These are phyloP conservation scores for Penicillium paxilli DNA, from an alignment of 495 filamentous ascomycete species.

Conservation along the genomic window DNA sequence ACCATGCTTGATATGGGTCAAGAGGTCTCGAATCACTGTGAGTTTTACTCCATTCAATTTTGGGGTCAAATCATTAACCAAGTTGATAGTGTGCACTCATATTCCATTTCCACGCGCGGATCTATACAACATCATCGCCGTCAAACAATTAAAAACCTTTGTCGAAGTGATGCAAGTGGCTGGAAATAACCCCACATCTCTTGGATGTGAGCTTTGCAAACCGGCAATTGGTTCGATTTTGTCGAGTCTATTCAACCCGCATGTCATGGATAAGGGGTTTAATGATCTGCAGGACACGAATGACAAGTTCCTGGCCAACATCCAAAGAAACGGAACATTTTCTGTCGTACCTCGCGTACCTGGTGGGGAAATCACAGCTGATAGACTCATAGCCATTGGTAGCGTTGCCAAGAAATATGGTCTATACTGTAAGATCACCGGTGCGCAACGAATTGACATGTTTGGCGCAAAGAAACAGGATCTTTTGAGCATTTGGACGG, in stretches of 20 bases:
- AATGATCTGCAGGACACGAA: slow-evolving; percentile 94
- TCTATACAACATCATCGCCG: slow-evolving; percentile 84
- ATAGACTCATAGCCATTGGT: slow-evolving; percentile 86
- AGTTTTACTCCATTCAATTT: slow-evolving; percentile 13
- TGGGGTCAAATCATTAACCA: slow-evolving; percentile 4
- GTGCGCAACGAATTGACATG: slow-evolving; percentile 94
- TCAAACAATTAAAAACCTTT: slow-evolving; percentile 77
- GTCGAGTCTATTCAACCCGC: slow-evolving; percentile 79
- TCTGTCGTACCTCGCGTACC: slow-evolving; percentile 85
- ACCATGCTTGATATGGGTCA: slow-evolving; percentile 89
- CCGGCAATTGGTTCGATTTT: slow-evolving; percentile 85
- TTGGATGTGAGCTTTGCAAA: slow-evolving; percentile 94
- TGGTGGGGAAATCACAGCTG: slow-evolving; percentile 88
- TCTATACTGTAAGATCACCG: slow-evolving; percentile 94
- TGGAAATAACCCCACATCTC: slow-evolving; percentile 69
- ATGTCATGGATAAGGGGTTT: slow-evolving; percentile 73
- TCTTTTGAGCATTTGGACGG: slow-evolving; percentile 84
- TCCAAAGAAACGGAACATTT: slow-evolving; percentile 92
- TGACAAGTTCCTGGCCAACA: slow-evolving; percentile 90
- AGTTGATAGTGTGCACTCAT: slow-evolving; percentile 67
- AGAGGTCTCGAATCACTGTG: slow-evolving; percentile 81
- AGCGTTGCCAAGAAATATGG: slow-evolving; percentile 85
- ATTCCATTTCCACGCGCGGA: slow-evolving; percentile 87
- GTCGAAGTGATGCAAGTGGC: slow-evolving; percentile 79
- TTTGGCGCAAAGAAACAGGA: slow-evolving; percentile 94